phyloP scores from a whole-genome alignment of 441 rosid genomes.

The Theobroma grandiflorum region DNA sequence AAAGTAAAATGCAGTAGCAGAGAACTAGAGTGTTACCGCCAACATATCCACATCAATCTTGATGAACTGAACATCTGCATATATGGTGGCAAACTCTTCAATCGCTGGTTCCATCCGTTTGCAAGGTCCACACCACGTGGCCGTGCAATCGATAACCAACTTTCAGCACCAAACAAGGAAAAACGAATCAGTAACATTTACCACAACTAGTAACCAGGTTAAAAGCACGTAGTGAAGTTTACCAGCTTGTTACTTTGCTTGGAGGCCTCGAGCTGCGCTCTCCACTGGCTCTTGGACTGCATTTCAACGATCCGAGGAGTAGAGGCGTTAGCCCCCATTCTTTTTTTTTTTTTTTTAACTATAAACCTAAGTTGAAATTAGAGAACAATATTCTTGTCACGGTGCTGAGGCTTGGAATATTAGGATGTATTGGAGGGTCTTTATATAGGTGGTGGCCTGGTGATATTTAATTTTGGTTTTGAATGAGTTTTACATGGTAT shows the following conservation, averaged over 20 bases:
- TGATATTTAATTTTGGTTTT: background rate
- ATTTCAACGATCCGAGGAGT: conserved; percentile 45
- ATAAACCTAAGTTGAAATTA: background rate
- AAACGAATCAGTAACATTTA: background rate
- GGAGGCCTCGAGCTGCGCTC: conserved; percentile 58
- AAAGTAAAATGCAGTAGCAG: background rate
- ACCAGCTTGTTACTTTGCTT: conserved; percentile 67
- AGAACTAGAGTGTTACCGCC: conserved; percentile 37
- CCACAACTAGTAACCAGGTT: background rate
- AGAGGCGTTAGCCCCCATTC: conserved; percentile 47
- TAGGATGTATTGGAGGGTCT: background rate
- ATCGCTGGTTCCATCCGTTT: conserved; percentile 60
- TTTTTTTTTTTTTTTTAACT: conserved; percentile 1
- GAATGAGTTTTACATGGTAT: background rate
- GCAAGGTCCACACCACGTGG: conserved; percentile 87
- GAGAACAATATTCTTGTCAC: background rate
- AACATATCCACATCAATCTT: conserved; percentile 74
- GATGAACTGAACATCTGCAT: conserved; percentile 61
- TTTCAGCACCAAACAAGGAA: conserved; percentile 29
- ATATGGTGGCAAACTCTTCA: conserved; percentile 57
- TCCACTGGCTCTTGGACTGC: conserved; percentile 66
- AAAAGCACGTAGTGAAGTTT: background rate
- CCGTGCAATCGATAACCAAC: conserved; percentile 81
- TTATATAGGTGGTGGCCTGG: background rate
- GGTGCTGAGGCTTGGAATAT: background rate